Conservation (phyloP, 2,329 filamentous ascomycete genomes). For the Niveomyces coronatus region DNA sequence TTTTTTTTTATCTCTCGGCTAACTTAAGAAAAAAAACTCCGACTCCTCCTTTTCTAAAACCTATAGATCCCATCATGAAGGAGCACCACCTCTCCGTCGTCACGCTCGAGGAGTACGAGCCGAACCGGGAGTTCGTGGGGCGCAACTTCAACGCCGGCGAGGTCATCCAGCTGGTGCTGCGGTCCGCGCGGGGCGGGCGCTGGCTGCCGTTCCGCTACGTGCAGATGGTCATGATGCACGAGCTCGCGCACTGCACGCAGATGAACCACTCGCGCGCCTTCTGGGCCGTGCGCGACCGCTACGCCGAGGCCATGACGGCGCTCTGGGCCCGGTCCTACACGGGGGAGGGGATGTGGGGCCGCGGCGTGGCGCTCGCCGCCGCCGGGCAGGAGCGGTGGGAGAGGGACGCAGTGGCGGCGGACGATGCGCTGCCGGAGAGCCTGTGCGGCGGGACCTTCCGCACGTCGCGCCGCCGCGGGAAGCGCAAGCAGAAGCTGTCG, state of each 20-base stretch:
- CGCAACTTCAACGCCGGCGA: constrained; percentile 88
- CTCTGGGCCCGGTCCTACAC: constrained; percentile 64
- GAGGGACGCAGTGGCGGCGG: constrained; percentile 36
- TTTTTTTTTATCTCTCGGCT: not conserved
- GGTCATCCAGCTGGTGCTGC: constrained; percentile 74
- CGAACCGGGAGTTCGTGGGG: constrained; percentile 74
- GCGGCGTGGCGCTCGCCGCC: constrained; percentile 52
- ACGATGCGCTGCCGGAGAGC: constrained; percentile 55
- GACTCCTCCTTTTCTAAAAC: too few species aligned
- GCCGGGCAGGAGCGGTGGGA: constrained; percentile 43
- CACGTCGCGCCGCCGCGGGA: constrained; percentile 46
- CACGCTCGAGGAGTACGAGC: constrained; percentile 70
- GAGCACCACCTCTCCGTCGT: constrained; percentile 54
- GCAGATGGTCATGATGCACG: constrained; percentile 94
- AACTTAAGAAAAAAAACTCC: too few species aligned
- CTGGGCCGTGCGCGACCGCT: constrained; percentile 68
- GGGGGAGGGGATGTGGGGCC: constrained; percentile 76
- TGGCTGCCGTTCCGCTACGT: constrained; percentile 81
- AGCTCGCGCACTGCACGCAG: constrained; percentile 78
- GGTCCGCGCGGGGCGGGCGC: constrained; percentile 43
- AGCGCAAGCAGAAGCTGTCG: constrained; percentile 40
- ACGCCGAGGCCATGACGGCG: constrained; percentile 57
- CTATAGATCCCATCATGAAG: constrained; percentile 56
- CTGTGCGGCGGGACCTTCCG: constrained; percentile 74
- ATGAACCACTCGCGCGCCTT: constrained; percentile 83